Conservation (phyloP, 2,329 filamentous ascomycete genomes). For the Neurospora crassa region DNA sequence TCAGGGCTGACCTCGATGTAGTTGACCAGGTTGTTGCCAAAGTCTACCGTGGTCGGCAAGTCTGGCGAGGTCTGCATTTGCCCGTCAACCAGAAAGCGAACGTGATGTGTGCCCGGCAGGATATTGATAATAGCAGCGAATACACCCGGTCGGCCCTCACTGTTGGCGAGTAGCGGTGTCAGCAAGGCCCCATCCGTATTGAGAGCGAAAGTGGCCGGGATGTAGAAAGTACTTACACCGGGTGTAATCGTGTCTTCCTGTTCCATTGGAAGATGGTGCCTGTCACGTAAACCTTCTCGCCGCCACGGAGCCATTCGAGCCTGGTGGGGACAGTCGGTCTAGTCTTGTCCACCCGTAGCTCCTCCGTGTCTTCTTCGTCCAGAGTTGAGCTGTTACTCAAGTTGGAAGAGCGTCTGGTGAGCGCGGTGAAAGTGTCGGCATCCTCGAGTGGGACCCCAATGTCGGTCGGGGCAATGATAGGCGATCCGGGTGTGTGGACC, state of each 20-base stretch:
- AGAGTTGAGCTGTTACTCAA: constrained; percentile 49
- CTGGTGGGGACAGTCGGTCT: constrained; percentile 72
- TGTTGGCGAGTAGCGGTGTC: constrained; percentile 19
- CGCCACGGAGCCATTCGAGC: constrained; percentile 76
- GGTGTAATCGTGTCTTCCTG: constrained; percentile 79
- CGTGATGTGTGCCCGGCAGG: constrained; percentile 87
- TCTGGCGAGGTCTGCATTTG: constrained; percentile 84
- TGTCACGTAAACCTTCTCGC: constrained; percentile 90
- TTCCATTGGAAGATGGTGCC: constrained; percentile 98
- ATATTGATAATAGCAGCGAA: constrained; percentile 74
- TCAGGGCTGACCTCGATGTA: constrained; percentile 89
- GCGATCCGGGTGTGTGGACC: constrained; percentile 78
- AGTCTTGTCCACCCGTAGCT: constrained; percentile 64
- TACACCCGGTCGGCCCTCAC: constrained; percentile 48
- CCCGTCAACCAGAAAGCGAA: constrained; percentile 91
- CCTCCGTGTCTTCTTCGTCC: constrained; percentile 72
- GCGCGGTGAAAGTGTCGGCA: constrained; percentile 30
- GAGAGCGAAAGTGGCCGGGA: constrained; percentile 1
- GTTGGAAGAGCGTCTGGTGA: constrained; percentile 46
- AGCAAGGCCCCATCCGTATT: constrained; percentile 6
- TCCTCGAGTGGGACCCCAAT: constrained; percentile 40
- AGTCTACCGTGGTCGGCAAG: constrained; percentile 91
- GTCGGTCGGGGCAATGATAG: constrained; percentile 68
- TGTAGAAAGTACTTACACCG: constrained; percentile 54
- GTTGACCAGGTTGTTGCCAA: constrained; percentile 95